Percentiles rank a stretch among this genome's conserved stretches.
These are phyloP conservation scores for Sugiyamaella mastotermitis DNA, from an alignment of 805 yeast species.

Conservation along the genomic window DNA sequence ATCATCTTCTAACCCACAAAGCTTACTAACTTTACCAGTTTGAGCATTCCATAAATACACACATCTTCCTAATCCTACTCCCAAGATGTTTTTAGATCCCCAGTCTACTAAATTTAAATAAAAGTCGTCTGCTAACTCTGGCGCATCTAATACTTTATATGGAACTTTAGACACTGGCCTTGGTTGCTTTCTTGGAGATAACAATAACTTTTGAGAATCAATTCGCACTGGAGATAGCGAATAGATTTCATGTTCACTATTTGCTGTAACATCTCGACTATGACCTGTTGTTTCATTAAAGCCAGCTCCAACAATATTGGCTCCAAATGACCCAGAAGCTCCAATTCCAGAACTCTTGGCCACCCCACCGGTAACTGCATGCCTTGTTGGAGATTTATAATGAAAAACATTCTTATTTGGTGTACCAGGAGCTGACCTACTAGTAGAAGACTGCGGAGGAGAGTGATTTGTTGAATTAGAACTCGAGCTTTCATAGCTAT, in stretches of 20 bases:
- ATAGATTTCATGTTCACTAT: constrained; percentile 66
- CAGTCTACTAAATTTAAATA: constrained; percentile 89
- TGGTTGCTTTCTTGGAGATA: constrained; percentile 77
- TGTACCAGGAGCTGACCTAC: constrained; percentile 21
- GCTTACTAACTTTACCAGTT: constrained; percentile 72
- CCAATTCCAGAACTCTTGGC: constrained; percentile 1
- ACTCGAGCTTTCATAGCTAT: neutral
- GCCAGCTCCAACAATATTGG: constrained; percentile 1
- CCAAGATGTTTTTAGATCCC: constrained; percentile 85
- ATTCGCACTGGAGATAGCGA: constrained; percentile 83
- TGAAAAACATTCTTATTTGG: constrained; percentile 46
- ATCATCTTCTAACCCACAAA: constrained; percentile 71
- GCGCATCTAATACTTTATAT: constrained; percentile 90
- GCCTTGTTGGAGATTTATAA: constrained; percentile 17
- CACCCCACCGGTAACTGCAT: constrained; percentile 1
- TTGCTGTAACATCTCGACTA: constrained; percentile 29
- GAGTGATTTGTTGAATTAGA: neutral
- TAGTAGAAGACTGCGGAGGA: constrained; percentile 2
- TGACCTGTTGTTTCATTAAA: constrained; percentile 2
- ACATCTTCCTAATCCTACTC: constrained; percentile 82
- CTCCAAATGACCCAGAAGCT: too few relatives aligned
- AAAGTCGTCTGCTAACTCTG: constrained; percentile 89
- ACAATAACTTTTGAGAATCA: constrained; percentile 71
- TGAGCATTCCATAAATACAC: constrained; percentile 90
- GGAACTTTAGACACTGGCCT: constrained; percentile 82